Conservation (phyloP, 1,284 basidiomycete genomes). For the Boletus semigastroideus region DNA sequence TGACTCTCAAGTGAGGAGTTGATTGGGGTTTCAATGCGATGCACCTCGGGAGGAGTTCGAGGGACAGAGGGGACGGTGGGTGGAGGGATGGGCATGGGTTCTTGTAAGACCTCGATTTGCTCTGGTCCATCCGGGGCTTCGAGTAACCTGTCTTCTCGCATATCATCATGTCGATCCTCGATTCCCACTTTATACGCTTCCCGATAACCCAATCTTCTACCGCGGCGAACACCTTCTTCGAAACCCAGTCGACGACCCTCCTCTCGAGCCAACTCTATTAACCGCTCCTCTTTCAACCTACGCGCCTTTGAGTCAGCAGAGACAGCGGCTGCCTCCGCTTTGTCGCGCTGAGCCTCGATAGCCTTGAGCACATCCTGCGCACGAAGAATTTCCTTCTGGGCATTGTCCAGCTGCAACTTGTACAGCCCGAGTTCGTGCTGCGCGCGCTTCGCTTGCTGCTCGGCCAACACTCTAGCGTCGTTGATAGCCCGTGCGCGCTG, state of each 20-base stretch:
- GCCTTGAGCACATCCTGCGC: conserved; percentile 44
- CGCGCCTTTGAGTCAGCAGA: conserved; percentile 48
- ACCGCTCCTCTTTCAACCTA: conserved; percentile 44
- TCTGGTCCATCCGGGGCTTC: conserved; percentile 26
- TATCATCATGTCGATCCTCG: conserved; percentile 15
- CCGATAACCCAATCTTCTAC: conserved; percentile 37
- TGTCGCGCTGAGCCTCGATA: conserved; percentile 48
- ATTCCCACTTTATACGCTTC: conserved; percentile 21
- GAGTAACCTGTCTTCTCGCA: conserved; percentile 29
- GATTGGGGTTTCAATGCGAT: conserved; percentile 21
- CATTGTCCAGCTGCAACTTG: conserved; percentile 61
- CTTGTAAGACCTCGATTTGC: conserved; percentile 18
- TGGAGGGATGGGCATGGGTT: conserved; percentile 19
- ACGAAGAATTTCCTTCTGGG: conserved; percentile 57
- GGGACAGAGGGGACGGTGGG: conserved; percentile 13
- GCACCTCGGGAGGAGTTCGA: conserved; percentile 26
- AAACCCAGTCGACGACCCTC: conserved; percentile 55
- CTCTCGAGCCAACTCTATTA: conserved; percentile 49
- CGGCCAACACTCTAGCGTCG: conserved; percentile 48
- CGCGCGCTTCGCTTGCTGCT: conserved; percentile 50
- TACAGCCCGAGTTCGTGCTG: conserved; percentile 59
- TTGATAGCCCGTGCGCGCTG: conserved; percentile 52
- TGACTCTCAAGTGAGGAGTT: conserved; percentile 24
- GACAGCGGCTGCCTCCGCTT: conserved; percentile 48
- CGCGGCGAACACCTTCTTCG: conserved; percentile 52